Evolutionary conservation across 148 eudicot genomes (phyloP), one percentile per base, ranked within the genome.

Genomic region (Nepenthes mirabilis): DNA sequence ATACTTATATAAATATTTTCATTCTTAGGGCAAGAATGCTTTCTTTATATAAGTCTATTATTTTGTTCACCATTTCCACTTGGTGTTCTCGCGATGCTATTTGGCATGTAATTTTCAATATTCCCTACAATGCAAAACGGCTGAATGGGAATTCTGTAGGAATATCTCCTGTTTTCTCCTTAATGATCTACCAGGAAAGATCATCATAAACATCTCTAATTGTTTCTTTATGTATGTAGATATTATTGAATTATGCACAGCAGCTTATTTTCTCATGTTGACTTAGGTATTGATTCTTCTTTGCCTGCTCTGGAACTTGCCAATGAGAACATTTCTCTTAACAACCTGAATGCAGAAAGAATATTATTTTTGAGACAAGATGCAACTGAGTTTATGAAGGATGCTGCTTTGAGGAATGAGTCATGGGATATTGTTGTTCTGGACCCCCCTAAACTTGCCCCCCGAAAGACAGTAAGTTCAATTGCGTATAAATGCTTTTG

Each of bases 401-500:
- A 61, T 63, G 89, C 97, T 64, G 63, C 81, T 64, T 77, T 87
- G 60, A 74, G 80, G 55, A 89, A 84, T 74, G 89, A 91, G 68
- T 62, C 68, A 32, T 91, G 95, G 95, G 97, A 91, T 74, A 76
- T 91, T 37, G 85, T 87, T 60, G 79, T 87, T 66, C 52, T 87
- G 73, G 95, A 90, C 68, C 95, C 97, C 62, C 97, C 97, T 47
- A 91, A 87, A 72, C 71, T 91, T 58, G 97, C 97, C 68, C 97
- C 97, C 63, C 74, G 83, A 34, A 87, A 64, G 70, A 82, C 87
- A 91, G 97, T 91, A 70, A 52, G 71, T 63, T 55, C 9, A 33
- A 56, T 34, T 40, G 45, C 45, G 0, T 40, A 36, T 14, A 9
- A 56, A 33, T 36, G 14, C 14, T 13, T 2, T 52, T 32, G 6